Evolutionary conservation across 2,329 filamentous ascomycete genomes (phyloP).

Genomic region (Phoma sp.): DNA sequence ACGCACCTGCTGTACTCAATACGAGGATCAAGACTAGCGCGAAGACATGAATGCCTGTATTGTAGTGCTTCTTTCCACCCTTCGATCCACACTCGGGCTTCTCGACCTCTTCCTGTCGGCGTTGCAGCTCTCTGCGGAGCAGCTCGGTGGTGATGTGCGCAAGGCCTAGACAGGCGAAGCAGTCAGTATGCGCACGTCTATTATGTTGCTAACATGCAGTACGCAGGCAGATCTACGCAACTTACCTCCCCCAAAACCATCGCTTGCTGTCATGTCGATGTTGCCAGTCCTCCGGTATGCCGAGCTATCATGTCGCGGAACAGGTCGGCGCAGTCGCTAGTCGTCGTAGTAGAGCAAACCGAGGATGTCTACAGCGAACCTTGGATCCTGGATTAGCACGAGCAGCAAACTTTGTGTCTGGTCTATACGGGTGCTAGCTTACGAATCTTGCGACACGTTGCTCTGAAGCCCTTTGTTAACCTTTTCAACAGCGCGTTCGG

Average conservation of each 20-base stretch:
- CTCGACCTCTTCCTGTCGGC: constrained; percentile 51
- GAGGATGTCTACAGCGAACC: too few species aligned
- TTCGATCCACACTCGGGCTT: constrained; percentile 61
- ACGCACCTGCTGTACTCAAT: constrained; percentile 59
- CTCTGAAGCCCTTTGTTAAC: too few species aligned
- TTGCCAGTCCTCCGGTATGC: constrained; percentile 10
- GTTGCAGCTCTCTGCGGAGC: constrained; percentile 57
- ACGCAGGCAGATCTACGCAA: not conserved
- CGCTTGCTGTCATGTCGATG: constrained; percentile 27
- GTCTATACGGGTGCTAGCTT: too few species aligned
- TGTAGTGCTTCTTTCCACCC: constrained; percentile 55
- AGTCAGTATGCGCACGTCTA: constrained; percentile 21
- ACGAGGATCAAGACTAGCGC: constrained; percentile 64
- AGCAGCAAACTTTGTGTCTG: too few species aligned
- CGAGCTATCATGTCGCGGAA: not conserved
- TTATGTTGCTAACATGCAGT: not conserved
- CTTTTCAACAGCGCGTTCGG: too few species aligned
- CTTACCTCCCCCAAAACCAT: constrained; percentile 27
- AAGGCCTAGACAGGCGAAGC: constrained; percentile 25
- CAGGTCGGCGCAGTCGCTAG: too few species aligned
- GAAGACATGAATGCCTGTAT: constrained; percentile 62
- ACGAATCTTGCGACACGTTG: too few species aligned
- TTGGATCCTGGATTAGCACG: too few species aligned
- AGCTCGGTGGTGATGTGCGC: constrained; percentile 49
- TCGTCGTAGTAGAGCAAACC: too few species aligned